A percentile compares a stretch with the other conserved stretches of the same genome.
Conservation (phyloP, 352 stramenopile species). For the Globisporangium polare region DNA sequence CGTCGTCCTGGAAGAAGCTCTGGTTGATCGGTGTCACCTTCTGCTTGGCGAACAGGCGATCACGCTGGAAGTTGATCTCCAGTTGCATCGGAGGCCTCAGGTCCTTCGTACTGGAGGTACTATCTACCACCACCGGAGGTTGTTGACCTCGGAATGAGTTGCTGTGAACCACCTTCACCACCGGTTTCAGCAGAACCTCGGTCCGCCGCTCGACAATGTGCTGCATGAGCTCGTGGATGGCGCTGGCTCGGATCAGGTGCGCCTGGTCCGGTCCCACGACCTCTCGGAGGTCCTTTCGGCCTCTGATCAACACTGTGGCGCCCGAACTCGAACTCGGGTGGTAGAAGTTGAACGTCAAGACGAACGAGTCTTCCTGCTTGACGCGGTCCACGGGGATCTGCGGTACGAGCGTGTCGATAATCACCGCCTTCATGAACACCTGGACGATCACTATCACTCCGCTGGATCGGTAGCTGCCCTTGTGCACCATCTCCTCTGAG, state of each 20-base stretch:
- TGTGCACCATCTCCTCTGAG: conserved; percentile 51
- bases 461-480: conserved; percentile 52
- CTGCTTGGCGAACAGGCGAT: conserved; percentile 63
- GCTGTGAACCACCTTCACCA: conserved; percentile 9
- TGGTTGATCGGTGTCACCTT: conserved; percentile 56
- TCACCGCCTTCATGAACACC: conserved; percentile 47
- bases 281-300: conserved; percentile 46
- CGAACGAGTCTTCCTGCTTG: conserved; percentile 47
- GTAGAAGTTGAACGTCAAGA: conserved; percentile 53
- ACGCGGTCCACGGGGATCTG: conserved; percentile 44
- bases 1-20: conserved; percentile 24
- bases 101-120: neutral
- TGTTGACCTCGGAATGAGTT: conserved; percentile 12
- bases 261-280: conserved; percentile 56
- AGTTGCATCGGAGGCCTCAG: conserved; percentile 9
- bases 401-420: conserved; percentile 25
- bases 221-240: conserved; percentile 39
- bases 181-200: conserved; percentile 19
- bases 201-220: conserved; percentile 53
- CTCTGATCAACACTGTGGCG: conserved; percentile 24
- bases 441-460: conserved; percentile 51
- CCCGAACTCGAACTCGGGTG: conserved; percentile 40
- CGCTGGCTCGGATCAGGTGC: conserved; percentile 32
- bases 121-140: neutral
- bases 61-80: conserved; percentile 40